Evolutionary conservation across 768 basidiomycete genomes (phyloP).

Genomic region (Pholiota conissans): DNA sequence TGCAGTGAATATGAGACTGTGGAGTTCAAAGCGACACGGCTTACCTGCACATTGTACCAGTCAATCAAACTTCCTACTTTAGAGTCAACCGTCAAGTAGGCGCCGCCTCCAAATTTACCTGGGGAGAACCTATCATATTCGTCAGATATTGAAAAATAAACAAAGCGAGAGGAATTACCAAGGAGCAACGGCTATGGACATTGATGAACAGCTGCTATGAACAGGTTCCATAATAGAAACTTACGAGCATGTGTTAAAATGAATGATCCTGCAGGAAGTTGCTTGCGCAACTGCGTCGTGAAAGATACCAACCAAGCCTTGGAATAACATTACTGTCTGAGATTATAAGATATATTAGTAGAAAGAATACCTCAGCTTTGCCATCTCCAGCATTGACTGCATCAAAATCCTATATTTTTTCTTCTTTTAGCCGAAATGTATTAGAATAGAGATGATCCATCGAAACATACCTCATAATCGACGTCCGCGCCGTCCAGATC

Average conservation of each 20-base stretch:
- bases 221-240: slow-evolving; percentile 10
- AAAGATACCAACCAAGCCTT: slow-evolving; percentile 54
- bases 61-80: slow-evolving; percentile 59
- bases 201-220: not conserved
- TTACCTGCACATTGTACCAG: slow-evolving; percentile 60
- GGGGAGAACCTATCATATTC: slow-evolving; percentile 39
- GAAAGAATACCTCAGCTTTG: slow-evolving; percentile 44
- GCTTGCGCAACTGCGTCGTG: slow-evolving; percentile 46
- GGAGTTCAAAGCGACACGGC: not conserved
- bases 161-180: slow-evolving; percentile 23
- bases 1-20: not conserved
- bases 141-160: not conserved
- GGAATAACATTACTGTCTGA: not conserved
- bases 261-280: slow-evolving; percentile 48
- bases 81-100: slow-evolving; percentile 55
- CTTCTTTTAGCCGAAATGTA: too few relatives aligned
- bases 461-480: slow-evolving; percentile 55
- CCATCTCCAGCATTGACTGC: slow-evolving; percentile 56
- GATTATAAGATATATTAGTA: not conserved
- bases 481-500: slow-evolving; percentile 74
- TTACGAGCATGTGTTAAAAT: slow-evolving; percentile 57
- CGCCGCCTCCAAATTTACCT: slow-evolving; percentile 42
- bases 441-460: not conserved
- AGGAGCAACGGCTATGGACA: slow-evolving; percentile 41
- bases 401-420: slow-evolving; percentile 70